These are phyloP conservation scores for Colletotrichum nymphaeae DNA, from an alignment of 2,329 filamentous ascomycete species.

Conservation along the genomic window DNA sequence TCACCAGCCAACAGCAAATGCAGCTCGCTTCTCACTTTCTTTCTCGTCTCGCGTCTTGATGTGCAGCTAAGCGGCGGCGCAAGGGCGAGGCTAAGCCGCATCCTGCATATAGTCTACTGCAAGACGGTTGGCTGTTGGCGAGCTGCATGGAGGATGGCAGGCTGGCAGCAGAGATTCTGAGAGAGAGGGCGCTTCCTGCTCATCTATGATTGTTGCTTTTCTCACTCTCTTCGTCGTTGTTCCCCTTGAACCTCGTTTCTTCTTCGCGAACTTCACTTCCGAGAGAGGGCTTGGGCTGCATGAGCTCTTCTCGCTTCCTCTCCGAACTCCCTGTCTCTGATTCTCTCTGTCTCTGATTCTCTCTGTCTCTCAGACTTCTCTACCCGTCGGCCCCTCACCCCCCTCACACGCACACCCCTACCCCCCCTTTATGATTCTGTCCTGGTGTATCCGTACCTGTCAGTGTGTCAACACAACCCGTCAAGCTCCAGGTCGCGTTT, in stretches of 20 bases:
- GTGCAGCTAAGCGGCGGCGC: background rate
- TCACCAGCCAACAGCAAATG: background rate
- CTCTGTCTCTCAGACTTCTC: no score
- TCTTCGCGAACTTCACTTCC: background rate
- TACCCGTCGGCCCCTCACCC: background rate
- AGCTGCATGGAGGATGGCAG: no score
- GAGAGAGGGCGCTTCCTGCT: background rate
- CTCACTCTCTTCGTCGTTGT: background rate
- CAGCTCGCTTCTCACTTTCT: background rate
- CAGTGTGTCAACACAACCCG: background rate
- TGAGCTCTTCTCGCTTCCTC: background rate
- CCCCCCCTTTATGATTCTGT: background rate
- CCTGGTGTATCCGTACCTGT: background rate
- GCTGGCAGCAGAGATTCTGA: no score
- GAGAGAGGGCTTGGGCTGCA: background rate
- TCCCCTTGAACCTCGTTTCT: background rate
- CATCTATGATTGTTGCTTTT: background rate
- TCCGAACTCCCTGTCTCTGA: background rate
- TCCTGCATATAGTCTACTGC: slow-evolving; percentile 12
- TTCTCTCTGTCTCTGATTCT: no score
- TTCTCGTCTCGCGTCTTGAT: background rate
- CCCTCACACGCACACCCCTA: background rate
- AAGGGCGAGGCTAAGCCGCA: background rate
- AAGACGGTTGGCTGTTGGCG: slow-evolving; percentile 16
- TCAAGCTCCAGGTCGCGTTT: background rate